Base-by-base conservation (phyloP, 768 basidiomycete genomes). In the Auricularia sp. region DNA sequence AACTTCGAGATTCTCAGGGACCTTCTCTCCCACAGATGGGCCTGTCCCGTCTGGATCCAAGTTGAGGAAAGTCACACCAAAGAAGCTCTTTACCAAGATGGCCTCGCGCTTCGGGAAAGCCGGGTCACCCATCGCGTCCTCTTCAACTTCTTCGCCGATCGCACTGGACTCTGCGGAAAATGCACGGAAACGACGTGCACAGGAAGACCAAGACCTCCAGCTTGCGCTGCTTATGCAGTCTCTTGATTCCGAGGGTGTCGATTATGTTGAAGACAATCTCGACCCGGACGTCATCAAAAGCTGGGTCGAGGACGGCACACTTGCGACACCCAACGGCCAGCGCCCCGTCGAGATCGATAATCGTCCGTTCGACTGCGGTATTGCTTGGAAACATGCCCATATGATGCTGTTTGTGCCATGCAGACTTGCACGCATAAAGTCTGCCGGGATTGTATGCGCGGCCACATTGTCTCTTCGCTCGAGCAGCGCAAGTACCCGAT, bases 401-500 rank as follows among this genome's bases (percentile, higher is more conserved):
- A 77, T 47, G 80, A 83, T 54, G 69, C 73, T 42, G 75, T 80
- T 13, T 77, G 80, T 21, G 68, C 67, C 18, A 68, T 84, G 14
- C 76, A 73, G 11, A 71, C 34, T 1, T 89, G 87, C 67, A 67
- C 67, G 14, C 86, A 89, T 69, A 67, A 66, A 18, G 81, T 83
- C 70, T 89, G 88, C 71, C 76, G 82, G 62, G 70, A 74, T 1
- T 89, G 88, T 69, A 66, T 86, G 59, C 74, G 71, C 63, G 67
- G 66, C 3, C 79, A 82, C 62, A 73, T 82, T 11, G 68, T 68
- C 35, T 74, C 79, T 4, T 81, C 80, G 71, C 75, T 88, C n/a
- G 75, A 77, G n/a, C 82, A 84, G 45, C 79, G 78, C 63, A 79
- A 78, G 14, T 87, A 81, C 59, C 87, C 87, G 3, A 81, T 89